Evolutionary conservation across 1,284 basidiomycete genomes (phyloP), one percentile per base, ranked within the genome.

Genomic region (Ganoderma lucidum): DNA sequence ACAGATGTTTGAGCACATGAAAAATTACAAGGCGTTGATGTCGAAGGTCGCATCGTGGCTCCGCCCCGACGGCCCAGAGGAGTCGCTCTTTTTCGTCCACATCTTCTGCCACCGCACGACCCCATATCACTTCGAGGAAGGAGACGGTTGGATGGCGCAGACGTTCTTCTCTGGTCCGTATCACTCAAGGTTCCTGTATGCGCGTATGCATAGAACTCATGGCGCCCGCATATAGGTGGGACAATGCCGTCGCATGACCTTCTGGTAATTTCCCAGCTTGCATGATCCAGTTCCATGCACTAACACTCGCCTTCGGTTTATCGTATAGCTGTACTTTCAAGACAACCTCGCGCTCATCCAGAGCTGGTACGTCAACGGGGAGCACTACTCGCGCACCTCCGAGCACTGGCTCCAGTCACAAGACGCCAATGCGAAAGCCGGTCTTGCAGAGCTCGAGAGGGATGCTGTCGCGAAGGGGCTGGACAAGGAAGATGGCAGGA

Each of bases 1-100:
- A 41, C 68, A 89, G 86, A 94, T 94, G 92, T 92, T 94, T 72
- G 93, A 94, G 75, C 93, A 94, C 77, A 93, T 93, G 91, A 93
- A 92, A 81, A 91, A 92, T 75, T 94, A 94, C 80, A 82, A 92
- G 65, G 76, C 80, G 6, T 86, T 94, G 28, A 84, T 94, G 71
- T 79, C 81, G 51, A 94, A 93, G 75, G 80, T 94, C 32, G 86
- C 90, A 0, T 87, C 85, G 10, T 95, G 93, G 93, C 83, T 95
- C 28, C 83, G 86, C 51, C 85, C 87, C 2, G 78, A 80, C 12
- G 73, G 76, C 19, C 73, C 78, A 3, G 77, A 80, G 3, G 82
- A 85, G 30, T 83, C 88, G 0, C 79, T 91, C 0, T 81, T 94
- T 35, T 94, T 94, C 79, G 86, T 93, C 41, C 93, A 94, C 76